Percentiles rank a stretch among this genome's conserved stretches.
These are phyloP conservation scores for Fragilaria radians DNA, from an alignment of 108 stramenopile genomes.

Conservation along the genomic window DNA sequence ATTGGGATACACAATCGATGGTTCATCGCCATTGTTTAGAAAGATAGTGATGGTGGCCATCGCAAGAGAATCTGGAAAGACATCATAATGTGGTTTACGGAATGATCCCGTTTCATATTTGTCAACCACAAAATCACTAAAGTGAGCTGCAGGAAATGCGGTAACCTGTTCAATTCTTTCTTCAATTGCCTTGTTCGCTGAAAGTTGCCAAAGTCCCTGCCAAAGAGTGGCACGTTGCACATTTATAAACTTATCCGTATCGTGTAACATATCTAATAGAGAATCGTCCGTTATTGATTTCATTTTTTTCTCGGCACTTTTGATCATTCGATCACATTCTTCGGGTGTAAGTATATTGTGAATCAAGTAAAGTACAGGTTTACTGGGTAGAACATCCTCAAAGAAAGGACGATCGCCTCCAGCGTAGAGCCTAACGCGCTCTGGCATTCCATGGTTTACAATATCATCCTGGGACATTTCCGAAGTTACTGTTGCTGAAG, in stretches of 20 bases:
- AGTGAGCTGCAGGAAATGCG: slow-evolving; percentile 70
- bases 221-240: slow-evolving; percentile 67
- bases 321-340: slow-evolving; percentile 57
- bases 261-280: slow-evolving; percentile 39
- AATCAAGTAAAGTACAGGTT: slow-evolving; percentile 77
- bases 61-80: slow-evolving; percentile 21
- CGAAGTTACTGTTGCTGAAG: slow-evolving; percentile 58
- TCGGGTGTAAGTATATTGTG: slow-evolving; percentile 75
- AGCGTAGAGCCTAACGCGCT: slow-evolving; percentile 71
- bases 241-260: slow-evolving; percentile 26
- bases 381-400: slow-evolving; percentile 63
- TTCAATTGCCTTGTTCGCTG: slow-evolving; percentile 61
- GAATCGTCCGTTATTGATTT: slow-evolving; percentile 34
- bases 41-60: slow-evolving; percentile 80
- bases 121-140: slow-evolving; percentile 73
- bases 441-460: slow-evolving; percentile 42
- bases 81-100: slow-evolving; percentile 62
- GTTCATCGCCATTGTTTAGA: slow-evolving; percentile 27
- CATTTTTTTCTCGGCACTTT: slow-evolving; percentile 37
- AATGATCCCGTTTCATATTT: slow-evolving; percentile 44
- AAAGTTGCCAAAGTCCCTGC: slow-evolving; percentile 62
- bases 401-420: slow-evolving; percentile 90
- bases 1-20: slow-evolving; percentile 2
- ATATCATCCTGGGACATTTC: slow-evolving; percentile 40
- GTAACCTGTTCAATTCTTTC: slow-evolving; percentile 88